phyloP scores from a whole-genome alignment of 2,329 filamentous ascomycete genomes.

The Verticillium isaacii region DNA sequence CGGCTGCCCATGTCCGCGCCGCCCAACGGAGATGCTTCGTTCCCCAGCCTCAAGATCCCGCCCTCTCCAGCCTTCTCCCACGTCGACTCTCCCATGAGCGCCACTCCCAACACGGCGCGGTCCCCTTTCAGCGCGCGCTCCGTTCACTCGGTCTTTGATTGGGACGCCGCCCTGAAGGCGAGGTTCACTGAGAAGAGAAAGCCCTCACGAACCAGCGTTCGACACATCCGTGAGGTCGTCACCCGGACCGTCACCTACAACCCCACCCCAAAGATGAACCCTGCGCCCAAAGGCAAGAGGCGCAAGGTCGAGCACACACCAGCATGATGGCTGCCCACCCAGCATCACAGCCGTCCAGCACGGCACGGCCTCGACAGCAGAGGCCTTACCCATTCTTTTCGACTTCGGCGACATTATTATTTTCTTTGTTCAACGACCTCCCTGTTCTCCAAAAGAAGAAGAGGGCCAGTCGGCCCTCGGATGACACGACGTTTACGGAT shows the following conservation, averaged over 20 bases:
- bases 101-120: slow-evolving; percentile 43
- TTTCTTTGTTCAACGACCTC: neutral
- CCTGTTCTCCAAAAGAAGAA: neutral
- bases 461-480: neutral
- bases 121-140: slow-evolving; percentile 72
- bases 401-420: neutral
- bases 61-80: slow-evolving; percentile 67
- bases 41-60: slow-evolving; percentile 70
- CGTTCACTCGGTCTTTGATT: slow-evolving; percentile 69
- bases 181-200: slow-evolving; percentile 58
- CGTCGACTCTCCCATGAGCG: slow-evolving; percentile 65
- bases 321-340: neutral
- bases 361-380: neutral
- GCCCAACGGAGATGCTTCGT: slow-evolving; percentile 53
- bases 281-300: slow-evolving; percentile 88
- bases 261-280: slow-evolving; percentile 71
- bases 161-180: slow-evolving; percentile 67
- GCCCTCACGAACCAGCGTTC: slow-evolving; percentile 55
- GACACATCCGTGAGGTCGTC: slow-evolving; percentile 80
- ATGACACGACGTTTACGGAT: neutral
- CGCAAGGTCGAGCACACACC: slow-evolving; percentile 57
- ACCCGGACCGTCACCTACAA: slow-evolving; percentile 86
- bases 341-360: neutral
- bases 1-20: slow-evolving; percentile 54
- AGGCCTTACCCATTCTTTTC: neutral